Conservation (phyloP, 805 yeast genomes). For the Cyberlindnera xishuangbannaensis region DNA sequence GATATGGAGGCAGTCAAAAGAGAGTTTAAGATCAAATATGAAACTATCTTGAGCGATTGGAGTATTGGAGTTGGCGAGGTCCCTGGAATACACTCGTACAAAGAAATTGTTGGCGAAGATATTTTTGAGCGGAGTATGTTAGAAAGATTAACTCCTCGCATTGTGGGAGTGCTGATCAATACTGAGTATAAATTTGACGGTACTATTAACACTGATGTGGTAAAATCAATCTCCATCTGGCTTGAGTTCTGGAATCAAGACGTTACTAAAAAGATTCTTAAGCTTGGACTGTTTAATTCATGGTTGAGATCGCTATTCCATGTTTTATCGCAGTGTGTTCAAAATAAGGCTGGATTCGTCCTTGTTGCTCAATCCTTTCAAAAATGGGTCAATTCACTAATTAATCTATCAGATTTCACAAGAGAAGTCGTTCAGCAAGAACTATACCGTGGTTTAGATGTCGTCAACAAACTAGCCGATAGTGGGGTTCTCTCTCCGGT, state of each 20-base stretch:
- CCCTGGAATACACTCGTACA: constrained; percentile 27
- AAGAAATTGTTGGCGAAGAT: constrained; percentile 28
- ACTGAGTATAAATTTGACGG: constrained; percentile 9
- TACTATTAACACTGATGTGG: constrained; percentile 15
- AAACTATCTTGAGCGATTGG: constrained; percentile 19
- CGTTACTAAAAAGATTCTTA: constrained; percentile 24
- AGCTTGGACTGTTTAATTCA: constrained; percentile 31
- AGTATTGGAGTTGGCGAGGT: constrained; percentile 2
- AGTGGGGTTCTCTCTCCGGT: constrained; percentile 7
- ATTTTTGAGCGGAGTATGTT: constrained; percentile 17
- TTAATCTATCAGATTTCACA: background rate
- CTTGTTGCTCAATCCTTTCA: background rate
- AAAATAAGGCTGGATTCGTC: background rate
- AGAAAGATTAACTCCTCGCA: constrained; percentile 18
- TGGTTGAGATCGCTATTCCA: constrained; percentile 16
- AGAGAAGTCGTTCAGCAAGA: too few species aligned
- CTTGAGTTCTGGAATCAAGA: constrained; percentile 13
- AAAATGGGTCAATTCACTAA: background rate
- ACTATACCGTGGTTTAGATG: constrained; percentile 24
- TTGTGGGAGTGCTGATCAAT: constrained; percentile 9
- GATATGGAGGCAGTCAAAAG: constrained; percentile 13
- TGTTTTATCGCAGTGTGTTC: constrained; percentile 1
- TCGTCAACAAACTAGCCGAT: constrained; percentile 28
- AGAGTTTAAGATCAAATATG: constrained; percentile 22
- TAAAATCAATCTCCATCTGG: constrained; percentile 24